phyloP scores from a whole-genome alignment of 495 filamentous ascomycete genomes.

The Neurospora sp. region DNA sequence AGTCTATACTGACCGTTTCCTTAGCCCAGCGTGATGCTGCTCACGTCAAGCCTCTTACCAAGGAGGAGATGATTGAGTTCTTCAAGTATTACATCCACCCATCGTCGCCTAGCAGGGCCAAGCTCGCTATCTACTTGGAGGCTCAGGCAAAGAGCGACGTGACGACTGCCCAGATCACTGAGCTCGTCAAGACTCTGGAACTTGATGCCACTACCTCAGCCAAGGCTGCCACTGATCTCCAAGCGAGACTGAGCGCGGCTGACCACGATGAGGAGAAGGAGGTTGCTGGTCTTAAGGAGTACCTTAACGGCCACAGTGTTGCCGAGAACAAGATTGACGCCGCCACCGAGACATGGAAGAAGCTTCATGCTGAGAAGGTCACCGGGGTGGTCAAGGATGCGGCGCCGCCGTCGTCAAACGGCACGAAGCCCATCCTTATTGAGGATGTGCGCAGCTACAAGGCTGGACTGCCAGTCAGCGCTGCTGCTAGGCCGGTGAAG shows the following conservation, averaged over 20 bases:
- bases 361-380: conserved; percentile 40
- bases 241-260: conserved; percentile 24
- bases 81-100: conserved; percentile 70
- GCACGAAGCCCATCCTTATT: conserved; percentile 44
- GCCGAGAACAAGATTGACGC: conserved; percentile 24
- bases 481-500: conserved; percentile 58
- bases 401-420: conserved; percentile 32
- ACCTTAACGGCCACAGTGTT: conserved; percentile 25
- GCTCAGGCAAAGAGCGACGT: conserved; percentile 51
- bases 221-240: conserved; percentile 21
- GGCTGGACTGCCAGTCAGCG: conserved; percentile 55
- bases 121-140: conserved; percentile 71
- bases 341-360: conserved; percentile 28
- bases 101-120: conserved; percentile 59
- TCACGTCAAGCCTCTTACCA: conserved; percentile 62
- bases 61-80: conserved; percentile 70
- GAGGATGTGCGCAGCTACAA: conserved; percentile 70
- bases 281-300: conserved; percentile 23
- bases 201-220: conserved; percentile 11
- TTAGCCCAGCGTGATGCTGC: conserved; percentile 67
- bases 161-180: conserved; percentile 42
- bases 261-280: conserved; percentile 23
- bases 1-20: neutral
- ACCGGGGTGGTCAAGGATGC: conserved; percentile 30
- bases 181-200: conserved; percentile 34